Base-by-base conservation (phyloP, 2,329 filamentous ascomycete genomes). In the Bertia moriformis region DNA sequence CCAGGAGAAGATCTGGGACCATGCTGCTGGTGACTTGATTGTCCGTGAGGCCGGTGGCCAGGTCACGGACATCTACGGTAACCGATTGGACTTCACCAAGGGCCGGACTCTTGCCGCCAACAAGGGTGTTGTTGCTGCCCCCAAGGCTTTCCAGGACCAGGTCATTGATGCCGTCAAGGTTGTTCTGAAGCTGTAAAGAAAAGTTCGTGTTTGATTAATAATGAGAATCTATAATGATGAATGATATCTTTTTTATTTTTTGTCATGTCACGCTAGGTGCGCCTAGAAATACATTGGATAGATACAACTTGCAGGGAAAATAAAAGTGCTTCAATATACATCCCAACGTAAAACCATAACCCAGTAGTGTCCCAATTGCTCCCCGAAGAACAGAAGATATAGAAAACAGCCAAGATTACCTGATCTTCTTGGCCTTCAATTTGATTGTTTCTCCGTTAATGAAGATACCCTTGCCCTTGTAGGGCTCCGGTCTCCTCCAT, bases 1-100 rank as follows among this genome's bases (percentile, higher is more conserved):
- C 63, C 78, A 93, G 58, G 91, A 98, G 70, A 98, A 98, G 74
- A 98, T 98, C 49, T 98, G 91, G 91, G 91, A 98, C 56, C 91
- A 98, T 58, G 91, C 91, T 14, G 91, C 89, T 12, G 91, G 91
- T 30, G 88, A 94, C 51, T 63, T 98, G 42, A 88, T 98, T 48
- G 91, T 96, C 30, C 72, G 88, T 41, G 93, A 98, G 62, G 87
- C 91, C 2, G 91, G 91, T 39, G 93, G 91, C 38, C 68, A 83
- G 52, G 89, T 98, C 40, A 93, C 87, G 1, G 93, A 98, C 60
- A 81, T 87, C 30, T 70, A 81, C 44, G 91, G 93, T 50, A 83
- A 83, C 55, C 70, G 76, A 43, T 67, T 98, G 42, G 82, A 98
- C 59, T 98, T 98, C 59, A 75, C 77, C 51, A 72, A 78, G 41